Evolutionary conservation across 1,139 yeast species (phyloP).

Genomic region (Kodamaea suecica): DNA sequence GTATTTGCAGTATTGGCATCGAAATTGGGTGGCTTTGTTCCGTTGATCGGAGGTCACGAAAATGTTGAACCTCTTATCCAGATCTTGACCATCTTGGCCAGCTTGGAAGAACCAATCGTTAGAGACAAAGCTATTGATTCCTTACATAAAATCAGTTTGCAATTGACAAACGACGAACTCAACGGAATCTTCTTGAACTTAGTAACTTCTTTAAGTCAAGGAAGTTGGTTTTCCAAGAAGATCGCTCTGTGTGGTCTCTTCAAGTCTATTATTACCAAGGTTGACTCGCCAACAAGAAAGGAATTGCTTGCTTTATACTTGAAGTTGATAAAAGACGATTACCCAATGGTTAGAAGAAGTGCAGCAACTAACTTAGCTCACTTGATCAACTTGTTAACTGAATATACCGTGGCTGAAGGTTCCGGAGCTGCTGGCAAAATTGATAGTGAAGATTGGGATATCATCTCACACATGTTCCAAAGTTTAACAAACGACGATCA

Average conservation of each 20-base stretch:
- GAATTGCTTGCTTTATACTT: conserved; percentile 65
- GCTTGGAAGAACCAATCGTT: conserved; percentile 97
- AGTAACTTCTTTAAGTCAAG: conserved; percentile 73
- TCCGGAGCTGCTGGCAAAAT: conserved; percentile 20
- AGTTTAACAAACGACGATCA: conserved; percentile 81
- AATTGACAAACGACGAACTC: conserved; percentile 65
- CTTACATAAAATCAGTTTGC: conserved; percentile 64
- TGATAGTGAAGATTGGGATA: conserved; percentile 61
- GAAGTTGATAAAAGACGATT: conserved; percentile 80
- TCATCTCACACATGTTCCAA: conserved; percentile 78
- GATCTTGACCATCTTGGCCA: conserved; percentile 83
- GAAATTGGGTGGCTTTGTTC: conserved; percentile 83
- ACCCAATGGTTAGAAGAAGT: conserved; percentile 97
- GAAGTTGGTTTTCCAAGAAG: conserved; percentile 93
- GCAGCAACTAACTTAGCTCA: conserved; percentile 84
- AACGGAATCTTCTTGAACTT: conserved; percentile 68
- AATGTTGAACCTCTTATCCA: conserved; percentile 76
- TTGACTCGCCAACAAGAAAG: conserved; percentile 51
- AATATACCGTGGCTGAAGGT: conserved; percentile 24
- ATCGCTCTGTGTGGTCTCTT: conserved; percentile 92
- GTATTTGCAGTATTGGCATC: conserved; percentile 92
- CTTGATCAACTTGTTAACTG: conserved; percentile 58
- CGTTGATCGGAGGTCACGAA: conserved; percentile 80
- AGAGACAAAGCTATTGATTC: conserved; percentile 93
- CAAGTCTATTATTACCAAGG: conserved; percentile 64